phyloP scores from a whole-genome alignment of 1,284 basidiomycete genomes.

The Tylopilus sp. region DNA sequence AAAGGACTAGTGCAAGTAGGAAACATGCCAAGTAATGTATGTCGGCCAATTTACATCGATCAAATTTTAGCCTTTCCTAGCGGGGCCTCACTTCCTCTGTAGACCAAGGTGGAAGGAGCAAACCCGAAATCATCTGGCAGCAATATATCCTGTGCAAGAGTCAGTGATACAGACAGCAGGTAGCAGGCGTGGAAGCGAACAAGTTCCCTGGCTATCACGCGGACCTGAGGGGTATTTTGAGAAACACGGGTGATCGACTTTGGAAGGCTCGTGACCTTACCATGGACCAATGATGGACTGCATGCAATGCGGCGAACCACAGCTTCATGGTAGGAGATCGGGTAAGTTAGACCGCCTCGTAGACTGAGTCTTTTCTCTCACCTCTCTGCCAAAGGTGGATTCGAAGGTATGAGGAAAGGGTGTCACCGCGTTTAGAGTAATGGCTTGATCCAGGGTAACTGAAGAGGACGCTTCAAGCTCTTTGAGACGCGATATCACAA shows the following conservation, averaged over 20 bases:
- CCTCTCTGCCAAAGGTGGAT: slow-evolving; percentile 80
- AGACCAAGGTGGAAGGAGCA: slow-evolving; percentile 75
- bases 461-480: slow-evolving; percentile 42
- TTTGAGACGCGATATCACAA: slow-evolving; percentile 56
- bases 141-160: slow-evolving; percentile 49
- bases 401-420: slow-evolving; percentile 69
- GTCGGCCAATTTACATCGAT: slow-evolving; percentile 6
- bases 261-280: slow-evolving; percentile 38
- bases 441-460: slow-evolving; percentile 47
- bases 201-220: slow-evolving; percentile 76
- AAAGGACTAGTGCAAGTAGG: not conserved
- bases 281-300: slow-evolving; percentile 85
- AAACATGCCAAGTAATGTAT: slow-evolving; percentile 12
- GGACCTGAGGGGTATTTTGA: slow-evolving; percentile 45
- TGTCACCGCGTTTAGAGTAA: slow-evolving; percentile 74
- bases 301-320: slow-evolving; percentile 84
- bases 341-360: slow-evolving; percentile 7
- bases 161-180: slow-evolving; percentile 11
- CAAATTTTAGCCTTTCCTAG: slow-evolving; percentile 46
- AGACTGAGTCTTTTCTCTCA: slow-evolving; percentile 32
- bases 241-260: slow-evolving; percentile 7
- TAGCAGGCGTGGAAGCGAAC: slow-evolving; percentile 39
- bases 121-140: slow-evolving; percentile 74
- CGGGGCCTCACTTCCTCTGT: slow-evolving; percentile 50
- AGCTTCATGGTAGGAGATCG: slow-evolving; percentile 43